A percentile compares a stretch with the other conserved stretches of the same genome.
Evolutionary conservation across 768 basidiomycete species (phyloP).

Genomic region (Kwoniella botswanensis): DNA sequence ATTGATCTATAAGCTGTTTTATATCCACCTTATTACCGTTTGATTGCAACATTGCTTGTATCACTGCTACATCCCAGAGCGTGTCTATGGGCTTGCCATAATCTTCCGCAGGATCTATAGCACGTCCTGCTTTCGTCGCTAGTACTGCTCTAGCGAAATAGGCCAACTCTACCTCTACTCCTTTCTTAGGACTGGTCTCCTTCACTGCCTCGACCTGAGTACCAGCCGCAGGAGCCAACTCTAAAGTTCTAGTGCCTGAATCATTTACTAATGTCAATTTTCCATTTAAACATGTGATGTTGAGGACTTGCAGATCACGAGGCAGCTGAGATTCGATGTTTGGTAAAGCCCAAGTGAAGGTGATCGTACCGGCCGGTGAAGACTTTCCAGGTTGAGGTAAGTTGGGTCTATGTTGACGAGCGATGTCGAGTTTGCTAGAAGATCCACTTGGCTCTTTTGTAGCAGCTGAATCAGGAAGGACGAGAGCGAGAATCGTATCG

Average conservation of each 20-base stretch:
- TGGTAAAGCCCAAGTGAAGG: conserved; percentile 11
- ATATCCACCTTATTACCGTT: conserved; percentile 4
- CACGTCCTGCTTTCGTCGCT: conserved; percentile 6
- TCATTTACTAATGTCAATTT: neutral
- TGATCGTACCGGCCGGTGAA: conserved; percentile 2
- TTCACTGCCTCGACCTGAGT: neutral
- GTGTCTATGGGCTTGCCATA: conserved; percentile 5
- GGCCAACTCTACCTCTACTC: conserved; percentile 1
- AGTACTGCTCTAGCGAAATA: conserved; percentile 5
- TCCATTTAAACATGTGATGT: conserved; percentile 4
- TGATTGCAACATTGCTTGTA: conserved; percentile 4
- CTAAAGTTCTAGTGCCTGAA: neutral
- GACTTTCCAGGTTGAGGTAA: conserved; percentile 4
- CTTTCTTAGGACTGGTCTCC: conserved; percentile 1
- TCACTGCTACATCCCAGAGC: conserved; percentile 3
- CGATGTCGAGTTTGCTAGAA: conserved; percentile 2
- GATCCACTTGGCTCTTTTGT: conserved; percentile 5
- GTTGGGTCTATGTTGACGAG: neutral
- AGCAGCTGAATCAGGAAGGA: conserved; percentile 6
- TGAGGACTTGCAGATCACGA: neutral
- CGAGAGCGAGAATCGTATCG: conserved; percentile 1
- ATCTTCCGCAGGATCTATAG: neutral
- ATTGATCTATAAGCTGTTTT: conserved; percentile 3
- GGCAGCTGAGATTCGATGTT: neutral
- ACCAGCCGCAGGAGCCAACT: neutral